Evolutionary conservation across 768 basidiomycete species (phyloP), one percentile per base, ranked within the genome.

Genomic region (Clavulina sp.): DNA sequence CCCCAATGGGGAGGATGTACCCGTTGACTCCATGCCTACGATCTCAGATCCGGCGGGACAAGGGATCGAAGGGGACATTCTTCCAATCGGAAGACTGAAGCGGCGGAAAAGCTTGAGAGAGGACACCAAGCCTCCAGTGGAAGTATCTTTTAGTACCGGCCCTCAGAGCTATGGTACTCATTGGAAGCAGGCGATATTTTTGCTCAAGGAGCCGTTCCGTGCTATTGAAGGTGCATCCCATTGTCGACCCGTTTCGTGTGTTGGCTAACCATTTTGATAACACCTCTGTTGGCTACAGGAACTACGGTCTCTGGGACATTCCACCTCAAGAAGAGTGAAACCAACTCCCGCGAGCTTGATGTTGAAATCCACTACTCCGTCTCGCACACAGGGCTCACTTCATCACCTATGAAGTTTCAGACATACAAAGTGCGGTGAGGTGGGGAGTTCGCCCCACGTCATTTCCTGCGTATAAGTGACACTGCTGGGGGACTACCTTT

Each of bases 131-230:
- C 41, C 60, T 19, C 54, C 54, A 18, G 50, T 50, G 44, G 34
- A 46, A 13, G 52, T 64, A 21, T 61, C 59, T 38, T 72, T 99
- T 65, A 92, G 86, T 58, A 97, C 93, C 0, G 87, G 93, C 0
- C 91, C 93, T 6, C 68, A 68, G 58, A 91, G 85, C 52, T 75
- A 76, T 23, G 78, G 86, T 6, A 97, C 92, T 26, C 93, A 99
- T 63, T 97, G 93, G 93, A 91, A 89, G 62, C 93, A 99, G 62
- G 89, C 93, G 0, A 59, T 88, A 2, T 95, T 99, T 65, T 64
- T 97, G 57, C 70, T 99, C 52, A 69, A 75, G 43, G 78, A 89
- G 51, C 84, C 87, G 0, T 74, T 96, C 49, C 60, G 64, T n/a
- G 78, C 84, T 1, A 72, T 74, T 3, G 79, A 84, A 69, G 86